phyloP scores from a whole-genome alignment of 768 basidiomycete genomes.

The Amanita phalloides region DNA sequence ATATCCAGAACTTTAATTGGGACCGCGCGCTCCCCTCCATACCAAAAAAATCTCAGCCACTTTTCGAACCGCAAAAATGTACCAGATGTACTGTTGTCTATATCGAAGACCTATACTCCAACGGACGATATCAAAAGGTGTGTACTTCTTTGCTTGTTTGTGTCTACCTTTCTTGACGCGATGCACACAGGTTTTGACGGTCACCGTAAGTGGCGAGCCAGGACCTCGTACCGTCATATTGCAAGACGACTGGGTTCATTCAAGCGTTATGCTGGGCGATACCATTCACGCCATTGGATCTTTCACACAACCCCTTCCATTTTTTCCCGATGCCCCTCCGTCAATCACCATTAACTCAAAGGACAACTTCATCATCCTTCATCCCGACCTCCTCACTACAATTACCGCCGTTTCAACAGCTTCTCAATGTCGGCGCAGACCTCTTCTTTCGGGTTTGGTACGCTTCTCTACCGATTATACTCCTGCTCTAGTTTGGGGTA shows the following conservation, averaged over 20 bases:
- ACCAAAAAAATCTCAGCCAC: background rate
- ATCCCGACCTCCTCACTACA: slow-evolving; percentile 69
- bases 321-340: slow-evolving; percentile 22
- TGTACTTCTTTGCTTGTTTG: slow-evolving; percentile 3
- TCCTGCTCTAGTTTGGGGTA: slow-evolving; percentile 80
- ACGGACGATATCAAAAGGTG: slow-evolving; percentile 32
- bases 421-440: slow-evolving; percentile 75
- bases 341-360: slow-evolving; percentile 24
- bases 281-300: slow-evolving; percentile 66
- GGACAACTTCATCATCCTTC: slow-evolving; percentile 38
- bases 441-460: slow-evolving; percentile 61
- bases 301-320: slow-evolving; percentile 18
- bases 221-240: slow-evolving; percentile 45
- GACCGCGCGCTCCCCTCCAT: too few relatives aligned
- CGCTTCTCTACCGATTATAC: slow-evolving; percentile 49
- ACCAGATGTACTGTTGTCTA: slow-evolving; percentile 48
- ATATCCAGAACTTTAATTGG: background rate
- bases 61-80: slow-evolving; percentile 12
- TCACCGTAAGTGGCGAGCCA: slow-evolving; percentile 28
- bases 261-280: slow-evolving; percentile 60
- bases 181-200: slow-evolving; percentile 34
- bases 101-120: slow-evolving; percentile 24
- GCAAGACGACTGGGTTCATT: slow-evolving; percentile 67
- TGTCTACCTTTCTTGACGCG: background rate
- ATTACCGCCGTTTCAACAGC: slow-evolving; percentile 83